Conservation (phyloP, 2,329 filamentous ascomycete genomes). For the Westerdykella aurantiaca region DNA sequence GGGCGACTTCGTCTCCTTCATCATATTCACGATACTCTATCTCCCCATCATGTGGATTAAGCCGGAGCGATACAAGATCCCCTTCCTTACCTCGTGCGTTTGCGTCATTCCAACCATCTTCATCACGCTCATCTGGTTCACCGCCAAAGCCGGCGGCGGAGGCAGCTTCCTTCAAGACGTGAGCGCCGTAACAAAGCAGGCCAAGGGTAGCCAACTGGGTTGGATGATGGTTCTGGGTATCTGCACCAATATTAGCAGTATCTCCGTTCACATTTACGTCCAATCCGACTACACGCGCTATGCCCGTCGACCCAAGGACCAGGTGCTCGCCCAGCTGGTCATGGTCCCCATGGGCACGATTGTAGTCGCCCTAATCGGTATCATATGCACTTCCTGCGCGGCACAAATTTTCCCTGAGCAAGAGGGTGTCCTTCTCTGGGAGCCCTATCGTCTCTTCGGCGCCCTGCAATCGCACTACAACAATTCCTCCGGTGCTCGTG, state of each 20-base stretch:
- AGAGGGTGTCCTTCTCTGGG: constrained; percentile 18
- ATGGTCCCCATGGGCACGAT: constrained; percentile 22
- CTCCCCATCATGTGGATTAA: constrained; percentile 42
- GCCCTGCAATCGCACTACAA: constrained; percentile 17
- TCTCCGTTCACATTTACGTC: too few species aligned
- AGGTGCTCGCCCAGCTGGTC: too few species aligned
- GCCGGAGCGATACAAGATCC: constrained; percentile 38
- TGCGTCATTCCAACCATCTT: constrained; percentile 26
- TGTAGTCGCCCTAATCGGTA: constrained; percentile 23
- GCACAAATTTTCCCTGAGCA: constrained; percentile 13
- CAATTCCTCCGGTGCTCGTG: constrained; percentile 33
- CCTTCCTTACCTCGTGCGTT: constrained; percentile 22
- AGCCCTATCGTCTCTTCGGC: constrained; percentile 24
- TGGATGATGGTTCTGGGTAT: too few species aligned
- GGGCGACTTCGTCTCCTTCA: constrained; percentile 31
- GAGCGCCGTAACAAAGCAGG: constrained; percentile 6
- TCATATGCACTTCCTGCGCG: constrained; percentile 28
- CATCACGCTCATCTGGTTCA: constrained; percentile 21
- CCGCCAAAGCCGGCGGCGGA: constrained; percentile 15
- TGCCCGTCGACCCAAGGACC: too few species aligned
- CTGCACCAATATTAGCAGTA: too few species aligned
- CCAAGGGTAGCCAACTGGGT: too few species aligned
- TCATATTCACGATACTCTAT: constrained; percentile 35
- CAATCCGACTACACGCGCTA: constrained; percentile 11
- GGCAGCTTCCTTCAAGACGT: constrained; percentile 20